Conservation (phyloP, 257 asterid species). For the Nicotiana paniculata region DNA sequence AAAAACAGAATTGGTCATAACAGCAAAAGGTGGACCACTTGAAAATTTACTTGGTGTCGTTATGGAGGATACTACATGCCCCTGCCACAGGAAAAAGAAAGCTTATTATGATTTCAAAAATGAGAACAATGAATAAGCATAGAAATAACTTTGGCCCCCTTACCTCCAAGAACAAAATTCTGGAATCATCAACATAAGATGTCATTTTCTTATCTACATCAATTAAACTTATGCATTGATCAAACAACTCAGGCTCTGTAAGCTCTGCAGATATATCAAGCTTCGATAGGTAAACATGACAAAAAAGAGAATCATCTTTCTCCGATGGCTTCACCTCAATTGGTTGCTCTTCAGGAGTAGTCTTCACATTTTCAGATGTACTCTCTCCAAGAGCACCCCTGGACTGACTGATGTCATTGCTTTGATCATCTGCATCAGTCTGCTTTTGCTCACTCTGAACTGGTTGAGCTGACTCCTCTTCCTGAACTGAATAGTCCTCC, state of each 20-base stretch:
- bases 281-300: constrained; percentile 59
- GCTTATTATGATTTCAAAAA: background rate
- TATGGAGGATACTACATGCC: constrained; percentile 22
- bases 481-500: constrained; percentile 42
- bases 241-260: constrained; percentile 58
- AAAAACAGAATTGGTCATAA: constrained; percentile 55
- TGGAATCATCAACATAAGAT: constrained; percentile 38
- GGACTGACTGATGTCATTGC: constrained; percentile 29
- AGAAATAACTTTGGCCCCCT: background rate
- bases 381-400: constrained; percentile 32
- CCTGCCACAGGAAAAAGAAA: constrained; percentile 33
- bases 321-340: constrained; percentile 20
- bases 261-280: constrained; percentile 88
- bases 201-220: constrained; percentile 29
- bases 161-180: constrained; percentile 64
- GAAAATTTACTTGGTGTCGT: constrained; percentile 22
- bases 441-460: constrained; percentile 38
- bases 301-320: constrained; percentile 43
- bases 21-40: constrained; percentile 35
- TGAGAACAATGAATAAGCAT: background rate
- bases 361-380: constrained; percentile 27
- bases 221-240: constrained; percentile 49
- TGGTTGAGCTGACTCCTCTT: constrained; percentile 37
- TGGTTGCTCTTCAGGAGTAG: constrained; percentile 25
- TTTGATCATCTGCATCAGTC: constrained; percentile 42